Evolutionary conservation across 177 flowering plant genomes (phyloP).

Genomic region (Vitis hybrid): DNA sequence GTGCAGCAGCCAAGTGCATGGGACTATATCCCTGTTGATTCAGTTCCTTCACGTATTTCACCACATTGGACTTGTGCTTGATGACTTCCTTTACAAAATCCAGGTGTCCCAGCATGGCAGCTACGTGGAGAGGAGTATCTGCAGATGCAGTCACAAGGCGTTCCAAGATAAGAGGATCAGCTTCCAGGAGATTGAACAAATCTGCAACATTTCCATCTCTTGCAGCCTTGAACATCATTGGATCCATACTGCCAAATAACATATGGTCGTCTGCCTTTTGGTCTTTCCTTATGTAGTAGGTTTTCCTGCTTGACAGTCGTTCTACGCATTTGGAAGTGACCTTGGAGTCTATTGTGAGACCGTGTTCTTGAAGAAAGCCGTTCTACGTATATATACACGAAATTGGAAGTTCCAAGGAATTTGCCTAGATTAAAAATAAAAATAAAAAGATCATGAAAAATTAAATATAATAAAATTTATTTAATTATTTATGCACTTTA

Average conservation of each 20-base stretch:
- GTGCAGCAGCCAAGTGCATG: conserved; percentile 19
- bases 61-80: conserved; percentile 5
- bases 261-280: no score
- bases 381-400: no score
- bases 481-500: no score
- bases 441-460: no score
- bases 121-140: conserved; percentile 18
- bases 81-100: conserved; percentile 10
- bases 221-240: conserved; percentile 1
- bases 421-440: no score
- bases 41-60: background rate
- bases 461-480: no score
- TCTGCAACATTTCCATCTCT: conserved; percentile 1
- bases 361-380: no score
- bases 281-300: no score
- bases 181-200: background rate
- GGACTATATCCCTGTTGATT: conserved; percentile 19
- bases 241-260: background rate
- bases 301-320: no score
- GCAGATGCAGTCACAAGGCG: background rate
- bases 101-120: conserved; percentile 5
- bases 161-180: background rate
- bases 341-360: no score
- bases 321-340: no score
- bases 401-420: no score